phyloP scores from a whole-genome alignment of 768 basidiomycete species.

The Russula sp. region DNA sequence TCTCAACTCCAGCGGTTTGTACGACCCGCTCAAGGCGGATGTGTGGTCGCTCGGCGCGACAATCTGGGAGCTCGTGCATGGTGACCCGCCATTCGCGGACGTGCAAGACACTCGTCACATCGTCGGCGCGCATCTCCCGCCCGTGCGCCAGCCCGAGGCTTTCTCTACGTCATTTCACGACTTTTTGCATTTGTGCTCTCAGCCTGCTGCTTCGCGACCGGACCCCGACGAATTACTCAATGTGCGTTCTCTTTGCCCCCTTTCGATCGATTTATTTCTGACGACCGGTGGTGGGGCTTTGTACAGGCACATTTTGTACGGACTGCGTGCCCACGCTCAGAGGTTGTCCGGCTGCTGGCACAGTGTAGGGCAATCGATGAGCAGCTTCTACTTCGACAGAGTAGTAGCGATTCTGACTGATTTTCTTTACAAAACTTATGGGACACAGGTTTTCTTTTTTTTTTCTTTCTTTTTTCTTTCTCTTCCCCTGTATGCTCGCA shows the following conservation, averaged over 20 bases:
- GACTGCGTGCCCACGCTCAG: constrained; percentile 22
- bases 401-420: constrained; percentile 10
- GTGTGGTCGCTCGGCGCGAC: constrained; percentile 23
- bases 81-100: constrained; percentile 19
- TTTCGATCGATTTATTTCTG: neutral
- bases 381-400: constrained; percentile 15
- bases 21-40: constrained; percentile 21
- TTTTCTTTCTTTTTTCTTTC: neutral
- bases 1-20: constrained; percentile 9
- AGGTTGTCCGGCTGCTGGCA: constrained; percentile 20
- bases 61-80: constrained; percentile 20
- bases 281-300: too few relatives aligned
- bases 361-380: constrained; percentile 22
- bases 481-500: neutral
- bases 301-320: constrained; percentile 18
- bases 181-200: constrained; percentile 21
- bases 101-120: constrained; percentile 15
- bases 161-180: constrained; percentile 22
- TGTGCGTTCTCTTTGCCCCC: constrained; percentile 1
- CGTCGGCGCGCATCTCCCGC: constrained; percentile 13
- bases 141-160: constrained; percentile 15
- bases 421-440: neutral
- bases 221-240: constrained; percentile 22
- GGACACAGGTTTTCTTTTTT: neutral
- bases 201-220: constrained; percentile 18